Conservation (phyloP, 139 green algal species). For the Coelastrella sp. region DNA sequence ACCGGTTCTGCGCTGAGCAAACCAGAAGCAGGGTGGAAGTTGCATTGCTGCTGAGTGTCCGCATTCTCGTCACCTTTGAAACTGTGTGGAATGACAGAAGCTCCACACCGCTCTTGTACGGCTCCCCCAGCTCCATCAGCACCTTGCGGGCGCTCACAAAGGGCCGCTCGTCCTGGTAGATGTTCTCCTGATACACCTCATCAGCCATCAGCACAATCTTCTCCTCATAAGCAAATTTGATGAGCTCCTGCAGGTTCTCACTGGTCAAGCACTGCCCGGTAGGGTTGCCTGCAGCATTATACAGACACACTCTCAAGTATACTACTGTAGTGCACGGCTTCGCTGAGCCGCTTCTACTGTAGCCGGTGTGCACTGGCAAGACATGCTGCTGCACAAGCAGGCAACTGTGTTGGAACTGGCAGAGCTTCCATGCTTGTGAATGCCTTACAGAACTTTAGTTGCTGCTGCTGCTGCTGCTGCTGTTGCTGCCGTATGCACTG, state of each 20-base stretch:
- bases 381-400: background rate
- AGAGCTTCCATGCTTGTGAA: background rate
- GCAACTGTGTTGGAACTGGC: background rate
- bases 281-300: constrained; percentile 76
- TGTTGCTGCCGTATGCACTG: background rate
- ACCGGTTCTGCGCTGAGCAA: background rate
- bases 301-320: too few relatives aligned
- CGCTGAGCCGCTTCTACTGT: too few relatives aligned
- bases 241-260: constrained; percentile 78
- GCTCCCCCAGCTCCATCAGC: constrained; percentile 71
- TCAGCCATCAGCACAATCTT: constrained; percentile 90
- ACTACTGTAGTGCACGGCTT: too few relatives aligned
- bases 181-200: constrained; percentile 96
- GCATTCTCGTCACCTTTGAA: constrained; percentile 68
- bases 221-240: constrained; percentile 66
- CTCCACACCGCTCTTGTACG: constrained; percentile 75
- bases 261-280: constrained; percentile 82
- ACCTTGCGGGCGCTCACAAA: constrained; percentile 89
- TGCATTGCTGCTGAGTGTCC: background rate
- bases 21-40: background rate
- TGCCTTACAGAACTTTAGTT: background rate
- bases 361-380: too few relatives aligned
- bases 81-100: constrained; percentile 87
- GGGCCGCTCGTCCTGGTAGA: constrained; percentile 88
- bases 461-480: background rate